Evolutionary conservation across 352 stramenopile species (phyloP), one percentile per base, ranked within the genome.

Genomic region (Globisporangium nodosum): DNA sequence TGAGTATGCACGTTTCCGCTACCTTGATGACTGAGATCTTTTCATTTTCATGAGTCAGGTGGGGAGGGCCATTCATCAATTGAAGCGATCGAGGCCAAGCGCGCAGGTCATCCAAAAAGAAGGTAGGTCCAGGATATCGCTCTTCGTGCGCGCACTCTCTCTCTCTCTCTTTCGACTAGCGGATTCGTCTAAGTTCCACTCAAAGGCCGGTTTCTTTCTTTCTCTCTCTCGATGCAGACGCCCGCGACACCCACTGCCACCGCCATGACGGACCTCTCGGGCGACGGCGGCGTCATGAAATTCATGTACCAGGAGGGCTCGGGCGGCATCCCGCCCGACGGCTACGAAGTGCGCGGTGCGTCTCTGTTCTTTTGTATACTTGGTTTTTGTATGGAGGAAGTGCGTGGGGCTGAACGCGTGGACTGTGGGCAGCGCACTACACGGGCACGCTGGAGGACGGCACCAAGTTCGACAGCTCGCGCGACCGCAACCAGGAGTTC

Each of bases 391-490:
- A 30, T 21, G 5, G 15, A 18, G n/a, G 8, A 3, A 7, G 37
- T 43, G n/a, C 24, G 16, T 9, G 21, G 20, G 9, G 21, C 16
- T 57, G 18, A 54, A 12, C 35, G 51, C n/a, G 18, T 37, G 18
- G 8, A 47, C 5, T 47, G 35, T 16, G 49, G 42, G 5, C 67
- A 92, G 92, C 92, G 24, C 95, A 98, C 69, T 98, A 98, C 85
- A 98, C 94, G 33, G 96, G 95, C 20, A 98, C 92, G 56, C 66
- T 98, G 49, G 75, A 97, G 55, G 91, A 98, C 65, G 96, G 96
- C 49, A 83, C 79, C 12, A 97, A 97, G 74, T 98, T 98, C 66
- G 96, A 98, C 74, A 95, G 80, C 65, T 97, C 90, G 52, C 80
- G 88, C 58, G 91, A 98, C 64, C 87, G 87, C 68, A 64, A 91